These are phyloP conservation scores for Liriodendron chinense DNA, from an alignment of 164 flowering plant species.

Conservation along the genomic window DNA sequence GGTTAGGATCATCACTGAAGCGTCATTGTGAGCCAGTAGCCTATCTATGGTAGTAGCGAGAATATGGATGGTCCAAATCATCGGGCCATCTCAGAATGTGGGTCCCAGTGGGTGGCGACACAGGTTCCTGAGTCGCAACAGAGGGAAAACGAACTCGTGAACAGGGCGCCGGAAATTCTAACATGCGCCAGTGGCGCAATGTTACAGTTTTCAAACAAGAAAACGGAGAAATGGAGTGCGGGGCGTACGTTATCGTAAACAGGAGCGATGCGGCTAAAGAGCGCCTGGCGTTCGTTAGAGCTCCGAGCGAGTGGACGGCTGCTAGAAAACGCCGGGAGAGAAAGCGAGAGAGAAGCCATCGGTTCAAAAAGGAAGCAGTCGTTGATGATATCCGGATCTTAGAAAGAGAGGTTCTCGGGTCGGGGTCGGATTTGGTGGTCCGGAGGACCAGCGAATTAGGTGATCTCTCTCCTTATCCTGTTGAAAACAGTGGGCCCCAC, in stretches of 20 bases:
- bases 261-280: constrained; percentile 86
- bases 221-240: background rate
- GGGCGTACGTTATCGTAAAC: constrained; percentile 70
- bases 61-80: background rate
- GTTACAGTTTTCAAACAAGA: background rate
- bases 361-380: background rate
- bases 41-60: background rate
- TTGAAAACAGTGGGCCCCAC: too few species aligned
- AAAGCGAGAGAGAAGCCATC: background rate
- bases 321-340: background rate
- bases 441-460: too few species aligned
- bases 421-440: background rate
- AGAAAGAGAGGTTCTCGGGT: background rate
- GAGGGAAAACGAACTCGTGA: background rate
- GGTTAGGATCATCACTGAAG: too few species aligned
- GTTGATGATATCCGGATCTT: background rate
- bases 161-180: too few species aligned
- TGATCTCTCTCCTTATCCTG: too few species aligned
- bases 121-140: background rate
- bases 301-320: constrained; percentile 23
- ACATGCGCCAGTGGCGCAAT: too few species aligned
- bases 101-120: background rate
- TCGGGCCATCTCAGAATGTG: background rate
- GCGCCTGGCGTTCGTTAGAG: constrained; percentile 64
- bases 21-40: too few species aligned